Conservation (phyloP, 1,139 yeast species). For the Oligophagozyma castellii region DNA sequence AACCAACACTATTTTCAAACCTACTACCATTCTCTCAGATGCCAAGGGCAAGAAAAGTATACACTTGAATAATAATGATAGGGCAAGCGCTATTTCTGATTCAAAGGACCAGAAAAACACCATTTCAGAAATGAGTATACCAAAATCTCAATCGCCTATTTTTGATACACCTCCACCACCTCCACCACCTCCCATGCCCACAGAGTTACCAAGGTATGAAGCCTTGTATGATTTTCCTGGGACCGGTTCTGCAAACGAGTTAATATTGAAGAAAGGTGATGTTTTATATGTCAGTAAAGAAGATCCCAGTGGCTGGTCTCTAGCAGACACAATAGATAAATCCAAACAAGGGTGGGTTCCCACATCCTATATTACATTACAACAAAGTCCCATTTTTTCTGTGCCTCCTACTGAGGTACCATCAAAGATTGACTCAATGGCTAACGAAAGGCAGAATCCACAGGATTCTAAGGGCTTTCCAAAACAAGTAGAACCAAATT, state of each 20-base stretch:
- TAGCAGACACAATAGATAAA: slow-evolving; percentile 67
- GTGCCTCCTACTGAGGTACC: too few relatives aligned
- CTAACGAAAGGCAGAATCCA: too few relatives aligned
- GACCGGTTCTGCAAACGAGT: slow-evolving; percentile 64
- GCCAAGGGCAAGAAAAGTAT: background rate
- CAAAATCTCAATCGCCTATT: too few relatives aligned
- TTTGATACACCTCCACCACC: slow-evolving; percentile 57
- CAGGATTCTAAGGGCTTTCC: too few relatives aligned
- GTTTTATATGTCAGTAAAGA: slow-evolving; percentile 55
- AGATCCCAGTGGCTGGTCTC: slow-evolving; percentile 83
- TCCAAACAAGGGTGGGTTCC: slow-evolving; percentile 95
- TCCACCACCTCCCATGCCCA: slow-evolving; percentile 47
- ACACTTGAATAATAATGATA: background rate
- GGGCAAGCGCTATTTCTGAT: background rate
- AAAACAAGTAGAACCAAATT: slow-evolving; percentile 22
- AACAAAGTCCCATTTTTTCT: too few relatives aligned
- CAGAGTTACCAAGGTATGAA: slow-evolving; percentile 51
- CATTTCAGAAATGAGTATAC: background rate
- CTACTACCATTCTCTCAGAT: slow-evolving; percentile 1
- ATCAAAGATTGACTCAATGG: too few relatives aligned
- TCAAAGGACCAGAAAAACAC: background rate
- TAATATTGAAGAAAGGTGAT: slow-evolving; percentile 66
- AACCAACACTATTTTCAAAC: background rate
- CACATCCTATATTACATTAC: slow-evolving; percentile 61
- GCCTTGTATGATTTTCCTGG: slow-evolving; percentile 89